Conservation (phyloP, 768 basidiomycete species). For the Trametes elegans region DNA sequence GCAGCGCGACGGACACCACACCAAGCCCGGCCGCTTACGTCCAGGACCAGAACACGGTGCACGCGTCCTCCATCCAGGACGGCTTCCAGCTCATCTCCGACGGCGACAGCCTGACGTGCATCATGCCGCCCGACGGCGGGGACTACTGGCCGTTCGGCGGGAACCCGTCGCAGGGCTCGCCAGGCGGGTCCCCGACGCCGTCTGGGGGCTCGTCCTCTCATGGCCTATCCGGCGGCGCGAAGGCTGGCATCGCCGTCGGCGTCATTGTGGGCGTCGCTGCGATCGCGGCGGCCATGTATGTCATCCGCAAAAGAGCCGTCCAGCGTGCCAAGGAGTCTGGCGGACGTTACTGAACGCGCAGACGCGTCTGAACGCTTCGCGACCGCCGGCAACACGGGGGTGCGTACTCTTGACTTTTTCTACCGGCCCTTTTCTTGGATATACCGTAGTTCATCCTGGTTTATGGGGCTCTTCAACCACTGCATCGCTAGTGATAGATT, state of each 20-base stretch:
- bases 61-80: conserved; percentile 44
- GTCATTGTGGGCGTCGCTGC: conserved; percentile 45
- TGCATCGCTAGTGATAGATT: neutral
- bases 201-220: conserved; percentile 25
- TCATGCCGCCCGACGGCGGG: conserved; percentile 64
- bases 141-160: conserved; percentile 72
- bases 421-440: neutral
- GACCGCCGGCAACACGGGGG: neutral
- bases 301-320: conserved; percentile 48
- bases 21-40: conserved; percentile 63
- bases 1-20: conserved; percentile 45
- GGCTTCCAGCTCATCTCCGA: conserved; percentile 52
- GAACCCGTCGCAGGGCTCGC: conserved; percentile 36
- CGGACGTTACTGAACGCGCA: neutral
- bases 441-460: no score
- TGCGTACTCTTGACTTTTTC: neutral
- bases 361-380: neutral
- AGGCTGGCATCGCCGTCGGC: conserved; percentile 51
- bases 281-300: conserved; percentile 42
- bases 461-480: no score
- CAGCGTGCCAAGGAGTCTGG: conserved; percentile 23
- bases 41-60: conserved; percentile 43
- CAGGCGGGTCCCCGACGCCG: conserved; percentile 7
- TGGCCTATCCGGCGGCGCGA: conserved; percentile 36
- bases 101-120: conserved; percentile 61